Evolutionary conservation across 495 filamentous ascomycete species (phyloP), one percentile per base, ranked within the genome.

Genomic region (Lasiosphaeria miniovina): DNA sequence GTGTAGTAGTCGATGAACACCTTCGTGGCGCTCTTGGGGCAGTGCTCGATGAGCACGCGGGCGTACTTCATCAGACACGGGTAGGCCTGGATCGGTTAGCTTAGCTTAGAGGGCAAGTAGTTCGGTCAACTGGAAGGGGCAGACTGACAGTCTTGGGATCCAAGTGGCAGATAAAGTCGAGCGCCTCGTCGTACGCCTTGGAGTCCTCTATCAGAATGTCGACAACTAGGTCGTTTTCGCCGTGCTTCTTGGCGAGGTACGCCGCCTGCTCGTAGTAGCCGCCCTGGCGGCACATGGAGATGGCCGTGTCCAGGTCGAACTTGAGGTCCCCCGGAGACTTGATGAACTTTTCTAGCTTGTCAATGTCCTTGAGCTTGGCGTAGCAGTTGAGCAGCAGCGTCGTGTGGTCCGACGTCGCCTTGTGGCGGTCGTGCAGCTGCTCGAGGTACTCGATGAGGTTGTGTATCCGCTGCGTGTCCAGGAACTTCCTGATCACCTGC

Each of bases 181-280:
- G 77, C 3, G 94, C 94, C 66, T 95, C 90, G 5, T 82, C 81
- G 68, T 96, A 96, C 50, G 88, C 85, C 68, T 93, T 92, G 0
- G 91, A 91, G 66, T 98, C 92, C 70, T 98, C 94, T 46, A 98
- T 93, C 55, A 98, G 69, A 45, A 98, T 96, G 70, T 96, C 91
- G 9, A 98, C 87, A 2, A 98, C 94, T 59, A 96, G 81, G 36
- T 96, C 92, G 65, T 94, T 90, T 68, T 98, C 95, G 6, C 89
- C 86, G 68, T 98, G 93, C 68, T 96, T 95, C 56, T 91, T 90
- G 10, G 94, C 93, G 50, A 98, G 82, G 68, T 94, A 98, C 3
- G 94, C 95, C 7, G 94, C 94, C 75, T 98, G 94, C 61, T 96
- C 90, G 68, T 87, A 93, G 71, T 98, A 98, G n/a, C 95, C 92